Evolutionary conservation across 768 basidiomycete species (phyloP).

Genomic region (Lentinula guzmanii): DNA sequence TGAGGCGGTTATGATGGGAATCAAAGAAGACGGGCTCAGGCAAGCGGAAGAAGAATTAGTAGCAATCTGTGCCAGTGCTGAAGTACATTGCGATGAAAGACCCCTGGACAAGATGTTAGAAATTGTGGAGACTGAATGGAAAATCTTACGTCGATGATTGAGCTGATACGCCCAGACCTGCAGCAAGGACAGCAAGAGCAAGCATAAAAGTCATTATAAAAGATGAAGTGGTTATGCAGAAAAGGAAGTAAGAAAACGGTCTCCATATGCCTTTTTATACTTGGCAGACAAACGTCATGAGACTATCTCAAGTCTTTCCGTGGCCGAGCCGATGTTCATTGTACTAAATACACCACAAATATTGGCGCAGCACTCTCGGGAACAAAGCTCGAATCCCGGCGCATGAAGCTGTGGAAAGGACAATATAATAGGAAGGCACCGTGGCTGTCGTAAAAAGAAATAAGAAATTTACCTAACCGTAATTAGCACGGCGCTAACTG

Average conservation of each 20-base stretch:
- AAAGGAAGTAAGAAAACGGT: conserved; percentile 1
- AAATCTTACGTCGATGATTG: conserved; percentile 30
- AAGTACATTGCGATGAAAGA: conserved; percentile 40
- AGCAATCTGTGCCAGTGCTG: conserved; percentile 39
- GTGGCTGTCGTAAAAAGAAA: too few relatives aligned
- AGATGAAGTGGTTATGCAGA: not conserved
- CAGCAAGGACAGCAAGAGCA: conserved; percentile 25
- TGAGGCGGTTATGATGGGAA: conserved; percentile 29
- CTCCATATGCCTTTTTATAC: not conserved
- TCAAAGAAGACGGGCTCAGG: conserved; percentile 40
- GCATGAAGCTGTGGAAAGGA: not conserved
- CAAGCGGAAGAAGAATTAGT: conserved; percentile 37
- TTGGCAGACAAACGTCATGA: not conserved
- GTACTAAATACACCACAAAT: not conserved
- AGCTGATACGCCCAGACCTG: conserved; percentile 20
- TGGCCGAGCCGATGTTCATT: not conserved
- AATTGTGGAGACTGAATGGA: not conserved
- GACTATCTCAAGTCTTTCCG: not conserved
- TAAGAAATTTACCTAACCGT: too few relatives aligned
- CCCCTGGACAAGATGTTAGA: not conserved
- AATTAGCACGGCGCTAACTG: too few relatives aligned
- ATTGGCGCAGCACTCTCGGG: not conserved
- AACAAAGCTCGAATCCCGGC: not conserved
- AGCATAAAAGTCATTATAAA: conserved; percentile 16
- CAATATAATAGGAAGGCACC: not conserved